Conservation (phyloP, 768 basidiomycete genomes). For the Flagelloscypha sp. region DNA sequence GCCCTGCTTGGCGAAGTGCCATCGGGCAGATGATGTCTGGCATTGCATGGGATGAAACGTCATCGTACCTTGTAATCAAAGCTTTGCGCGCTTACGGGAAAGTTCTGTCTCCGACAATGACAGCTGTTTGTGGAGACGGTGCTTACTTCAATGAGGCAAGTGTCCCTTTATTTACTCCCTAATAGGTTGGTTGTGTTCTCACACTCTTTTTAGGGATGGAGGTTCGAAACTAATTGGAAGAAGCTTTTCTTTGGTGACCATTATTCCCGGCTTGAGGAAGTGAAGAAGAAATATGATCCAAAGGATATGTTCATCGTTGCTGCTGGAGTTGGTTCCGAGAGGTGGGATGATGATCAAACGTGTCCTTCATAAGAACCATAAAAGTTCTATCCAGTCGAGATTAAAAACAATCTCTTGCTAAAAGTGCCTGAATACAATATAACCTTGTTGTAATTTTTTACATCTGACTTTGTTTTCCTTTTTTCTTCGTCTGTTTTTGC, state of each 20-base stretch:
- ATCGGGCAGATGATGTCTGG: constrained; percentile 22
- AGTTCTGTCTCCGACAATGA: constrained; percentile 8
- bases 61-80: constrained; percentile 11
- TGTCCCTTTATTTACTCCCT: constrained; percentile 1
- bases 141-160: constrained; percentile 44
- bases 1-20: constrained; percentile 42
- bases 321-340: constrained; percentile 41
- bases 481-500: no score
- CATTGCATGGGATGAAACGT: constrained; percentile 14
- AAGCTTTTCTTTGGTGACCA: constrained; percentile 41
- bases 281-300: constrained; percentile 41
- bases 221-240: constrained; percentile 32
- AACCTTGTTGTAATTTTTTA: no score
- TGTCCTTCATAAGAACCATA: no score
- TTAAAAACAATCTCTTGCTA: no score
- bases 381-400: no score
- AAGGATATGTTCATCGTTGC: constrained; percentile 34
- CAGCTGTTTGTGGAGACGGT: constrained; percentile 26
- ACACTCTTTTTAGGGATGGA: constrained; percentile 26
- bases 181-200: not conserved
- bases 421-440: no score
- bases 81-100: constrained; percentile 10
- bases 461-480: no score
- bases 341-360: constrained; percentile 41
- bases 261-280: constrained; percentile 27